Percentiles rank a stretch among this genome's conserved stretches.
Conservation (phyloP, 1,284 basidiomycete genomes). For the Phylloboletellus chloephorus region DNA sequence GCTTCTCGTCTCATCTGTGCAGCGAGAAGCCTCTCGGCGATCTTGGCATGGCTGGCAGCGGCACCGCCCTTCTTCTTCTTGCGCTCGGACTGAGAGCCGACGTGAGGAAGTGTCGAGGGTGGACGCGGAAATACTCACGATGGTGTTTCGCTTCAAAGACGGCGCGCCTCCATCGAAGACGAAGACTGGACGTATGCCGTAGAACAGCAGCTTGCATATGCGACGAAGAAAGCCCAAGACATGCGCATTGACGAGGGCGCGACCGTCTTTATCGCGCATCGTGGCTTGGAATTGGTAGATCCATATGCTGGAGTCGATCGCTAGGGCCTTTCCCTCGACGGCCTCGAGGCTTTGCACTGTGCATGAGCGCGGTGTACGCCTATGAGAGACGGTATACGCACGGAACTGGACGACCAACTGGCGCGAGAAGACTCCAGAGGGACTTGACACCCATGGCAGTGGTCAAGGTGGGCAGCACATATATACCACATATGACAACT, state of each 20-base stretch:
- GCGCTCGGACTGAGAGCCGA: slow-evolving; percentile 60
- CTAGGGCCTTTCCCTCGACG: slow-evolving; percentile 85
- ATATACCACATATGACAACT: slow-evolving; percentile 9
- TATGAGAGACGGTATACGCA: slow-evolving; percentile 36
- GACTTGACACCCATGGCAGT: slow-evolving; percentile 99
- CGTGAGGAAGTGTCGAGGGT: not conserved
- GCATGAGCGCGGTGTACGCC: slow-evolving; percentile 6
- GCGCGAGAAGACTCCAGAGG: slow-evolving; percentile 86
- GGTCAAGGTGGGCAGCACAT: not conserved
- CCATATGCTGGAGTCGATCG: slow-evolving; percentile 99
- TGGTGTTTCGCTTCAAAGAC: slow-evolving; percentile 78
- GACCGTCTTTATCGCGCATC: slow-evolving; percentile 96
- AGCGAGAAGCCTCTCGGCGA: slow-evolving; percentile 88
- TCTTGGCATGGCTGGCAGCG: slow-evolving; percentile 72
- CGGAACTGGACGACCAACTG: slow-evolving; percentile 87
- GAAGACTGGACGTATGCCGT: slow-evolving; percentile 95
- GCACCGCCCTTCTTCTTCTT: slow-evolving; percentile 87
- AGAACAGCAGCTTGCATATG: slow-evolving; percentile 93
- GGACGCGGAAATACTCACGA: slow-evolving; percentile 48
- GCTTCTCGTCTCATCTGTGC: slow-evolving; percentile 93
- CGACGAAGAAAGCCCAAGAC: slow-evolving; percentile 90
- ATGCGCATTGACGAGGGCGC: slow-evolving; percentile 88
- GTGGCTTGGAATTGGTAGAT: slow-evolving; percentile 98
- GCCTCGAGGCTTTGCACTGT: slow-evolving; percentile 69
- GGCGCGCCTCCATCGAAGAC: slow-evolving; percentile 97